Evolutionary conservation across 2,329 filamentous ascomycete species (phyloP).

Genomic region (Sporothrix dimorphospora): DNA sequence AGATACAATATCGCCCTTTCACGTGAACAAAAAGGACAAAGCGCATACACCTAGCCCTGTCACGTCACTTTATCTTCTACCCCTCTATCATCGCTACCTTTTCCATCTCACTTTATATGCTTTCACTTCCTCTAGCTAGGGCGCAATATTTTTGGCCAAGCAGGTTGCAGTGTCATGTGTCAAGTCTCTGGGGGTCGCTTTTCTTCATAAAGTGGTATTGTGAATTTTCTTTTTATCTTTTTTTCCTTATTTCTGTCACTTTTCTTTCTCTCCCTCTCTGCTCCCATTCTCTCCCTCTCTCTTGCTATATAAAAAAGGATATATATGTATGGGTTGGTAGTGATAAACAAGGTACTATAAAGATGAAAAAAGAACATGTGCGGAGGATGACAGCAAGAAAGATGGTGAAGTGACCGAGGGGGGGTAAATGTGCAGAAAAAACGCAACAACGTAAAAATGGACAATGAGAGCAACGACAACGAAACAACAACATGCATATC

Average conservation of each 20-base stretch:
- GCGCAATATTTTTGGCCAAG: too few relatives aligned
- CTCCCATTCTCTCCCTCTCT: background rate
- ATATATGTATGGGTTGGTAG: background rate
- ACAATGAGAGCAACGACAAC: background rate
- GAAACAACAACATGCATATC: background rate
- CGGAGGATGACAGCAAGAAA: background rate
- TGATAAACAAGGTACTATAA: constrained; percentile 1
- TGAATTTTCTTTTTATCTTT: constrained; percentile 14
- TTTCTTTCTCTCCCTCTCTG: constrained; percentile 15
- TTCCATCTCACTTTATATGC: too few relatives aligned
- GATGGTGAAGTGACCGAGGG: background rate
- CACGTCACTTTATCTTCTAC: too few relatives aligned
- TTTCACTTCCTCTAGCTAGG: too few relatives aligned
- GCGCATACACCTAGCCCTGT: too few relatives aligned
- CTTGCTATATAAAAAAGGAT: constrained; percentile 11
- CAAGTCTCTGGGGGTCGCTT: background rate
- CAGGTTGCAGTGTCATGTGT: too few relatives aligned
- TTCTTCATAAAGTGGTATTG: background rate
- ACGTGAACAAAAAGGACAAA: too few relatives aligned
- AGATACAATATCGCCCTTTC: too few relatives aligned
- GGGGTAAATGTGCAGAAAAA: background rate
- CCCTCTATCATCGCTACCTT: too few relatives aligned
- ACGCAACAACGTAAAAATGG: background rate
- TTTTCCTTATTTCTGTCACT: background rate
- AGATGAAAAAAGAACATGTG: background rate